These are phyloP conservation scores for Dactylorhiza incarnata DNA, from an alignment of 106 monocot genomes.

Conservation along the genomic window DNA sequence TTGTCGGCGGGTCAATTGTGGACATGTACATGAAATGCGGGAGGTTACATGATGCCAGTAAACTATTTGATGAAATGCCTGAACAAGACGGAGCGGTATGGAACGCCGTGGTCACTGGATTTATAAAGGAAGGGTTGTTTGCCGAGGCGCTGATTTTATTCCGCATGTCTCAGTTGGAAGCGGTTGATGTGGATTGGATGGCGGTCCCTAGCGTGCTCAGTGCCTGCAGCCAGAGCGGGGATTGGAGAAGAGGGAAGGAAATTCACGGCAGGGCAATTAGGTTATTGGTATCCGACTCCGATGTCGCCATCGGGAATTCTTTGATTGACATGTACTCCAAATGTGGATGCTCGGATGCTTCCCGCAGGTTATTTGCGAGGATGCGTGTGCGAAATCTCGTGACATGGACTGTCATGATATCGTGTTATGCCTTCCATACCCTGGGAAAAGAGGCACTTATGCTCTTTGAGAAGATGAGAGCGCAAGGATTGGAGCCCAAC, in stretches of 20 bases:
- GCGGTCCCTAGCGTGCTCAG: constrained; percentile 46
- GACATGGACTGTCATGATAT: constrained; percentile 52
- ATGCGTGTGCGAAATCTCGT: constrained; percentile 33
- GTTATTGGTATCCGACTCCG: constrained; percentile 12
- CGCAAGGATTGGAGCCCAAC: constrained; percentile 30
- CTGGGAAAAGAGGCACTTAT: constrained; percentile 27
- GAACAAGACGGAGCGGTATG: constrained; percentile 39
- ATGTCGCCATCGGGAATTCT: constrained; percentile 33
- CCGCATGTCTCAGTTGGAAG: constrained; percentile 17
- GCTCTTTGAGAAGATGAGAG: constrained; percentile 38
- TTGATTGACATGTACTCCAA: constrained; percentile 70
- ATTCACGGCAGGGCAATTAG: constrained; percentile 48
- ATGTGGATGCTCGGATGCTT: constrained; percentile 38
- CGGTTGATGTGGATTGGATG: constrained; percentile 24
- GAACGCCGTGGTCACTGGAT: constrained; percentile 54
- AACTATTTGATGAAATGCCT: constrained; percentile 37
- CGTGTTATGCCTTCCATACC: constrained; percentile 47
- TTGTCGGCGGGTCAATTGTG: constrained; percentile 36
- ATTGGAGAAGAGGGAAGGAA: constrained; percentile 49
- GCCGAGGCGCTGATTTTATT: constrained; percentile 20
- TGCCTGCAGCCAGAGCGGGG: constrained; percentile 38
- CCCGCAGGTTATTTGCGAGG: constrained; percentile 24
- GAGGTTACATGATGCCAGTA: constrained; percentile 21
- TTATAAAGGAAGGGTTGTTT: constrained; percentile 23
- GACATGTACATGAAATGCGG: constrained; percentile 68